A percentile compares a stretch with the other conserved stretches of the same genome.
phyloP scores from a whole-genome alignment of 2,329 filamentous ascomycete species.

The Aspergillus floridensis region DNA sequence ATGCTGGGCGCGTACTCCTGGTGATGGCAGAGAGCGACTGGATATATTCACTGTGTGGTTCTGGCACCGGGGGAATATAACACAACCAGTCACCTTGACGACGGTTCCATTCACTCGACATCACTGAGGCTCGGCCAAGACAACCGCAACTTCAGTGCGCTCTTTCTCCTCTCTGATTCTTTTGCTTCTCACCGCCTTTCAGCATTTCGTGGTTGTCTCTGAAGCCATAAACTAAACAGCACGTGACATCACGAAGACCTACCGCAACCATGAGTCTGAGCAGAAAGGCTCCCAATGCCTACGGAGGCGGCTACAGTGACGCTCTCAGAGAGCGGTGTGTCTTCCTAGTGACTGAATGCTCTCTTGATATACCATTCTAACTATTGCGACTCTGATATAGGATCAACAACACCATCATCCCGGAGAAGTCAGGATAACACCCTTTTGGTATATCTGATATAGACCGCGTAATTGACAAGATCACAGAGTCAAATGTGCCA shows the following conservation, averaged over 20 bases:
- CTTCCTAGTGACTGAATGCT: background rate
- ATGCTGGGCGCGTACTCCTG: background rate
- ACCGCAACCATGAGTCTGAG: background rate
- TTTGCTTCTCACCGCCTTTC: background rate
- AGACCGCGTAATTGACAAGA: constrained; percentile 2
- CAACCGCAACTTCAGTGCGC: background rate
- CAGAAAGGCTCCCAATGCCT: constrained; percentile 16
- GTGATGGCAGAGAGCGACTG: background rate
- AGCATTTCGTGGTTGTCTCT: background rate
- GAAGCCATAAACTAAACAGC: background rate
- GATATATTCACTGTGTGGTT: background rate
- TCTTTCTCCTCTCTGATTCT: background rate
- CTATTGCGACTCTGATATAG: constrained; percentile 13
- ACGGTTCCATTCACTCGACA: background rate
- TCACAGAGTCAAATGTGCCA: constrained; percentile 47
- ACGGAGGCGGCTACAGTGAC: constrained; percentile 27
- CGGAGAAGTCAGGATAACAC: constrained; percentile 31
- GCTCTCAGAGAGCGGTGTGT: constrained; percentile 21
- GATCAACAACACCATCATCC: constrained; percentile 27
- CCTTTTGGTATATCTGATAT: background rate
- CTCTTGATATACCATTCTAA: background rate
- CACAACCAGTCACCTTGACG: background rate
- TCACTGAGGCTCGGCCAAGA: background rate
- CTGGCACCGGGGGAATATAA: background rate
- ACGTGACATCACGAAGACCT: background rate